Evolutionary conservation across 2,329 filamentous ascomycete species (phyloP), one percentile per base, ranked within the genome.

Genomic region (Sporothrix phasma): DNA sequence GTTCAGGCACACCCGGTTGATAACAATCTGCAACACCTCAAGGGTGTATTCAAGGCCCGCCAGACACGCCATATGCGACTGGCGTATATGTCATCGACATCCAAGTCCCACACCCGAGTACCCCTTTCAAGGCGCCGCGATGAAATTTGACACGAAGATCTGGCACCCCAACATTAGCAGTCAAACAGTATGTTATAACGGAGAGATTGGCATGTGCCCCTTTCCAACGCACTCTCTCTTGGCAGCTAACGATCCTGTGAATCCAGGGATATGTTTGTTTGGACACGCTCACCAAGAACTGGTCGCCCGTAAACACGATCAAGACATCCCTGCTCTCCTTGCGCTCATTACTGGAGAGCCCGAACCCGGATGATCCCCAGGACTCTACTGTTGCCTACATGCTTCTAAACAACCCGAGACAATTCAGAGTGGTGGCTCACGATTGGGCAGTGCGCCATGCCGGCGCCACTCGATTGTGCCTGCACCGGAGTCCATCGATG

Each of bases 211-310:
- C 41, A 43, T 43, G 31, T 26, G 8, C n/a, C n/a, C 43, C 43
- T 2, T n/a, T 31, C 26, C 15, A 31, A 51, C 47, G 34, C 34
- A 11, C 8, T 29, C 34, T 17, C 19, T 41, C n/a, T n/a, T n/a
- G n/a, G n/a, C n/a, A n/a, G n/a, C n/a, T n/a, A n/a, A n/a, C n/a
- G n/a, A n/a, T n/a, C n/a, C n/a, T n/a, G n/a, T n/a, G n/a, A n/a
- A n/a, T n/a, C n/a, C n/a, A 97, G 91, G 94, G 94, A 64, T 93
- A 92, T 29, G 99, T 99, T 74, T 99, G 94, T 73, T 86, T 99
- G 63, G 94, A 99, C 73, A 97, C 92, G 0, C 83, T 99, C 17
- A 88, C 89, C 10, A 84, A 84, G 13, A 91, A 89, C 70, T 99
- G 94, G 94, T 96, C 93, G 5, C 94, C 94, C 0, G 92, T 99